Conservation (phyloP, 495 filamentous ascomycete genomes). For the Lindgomyces ingoldianus region DNA sequence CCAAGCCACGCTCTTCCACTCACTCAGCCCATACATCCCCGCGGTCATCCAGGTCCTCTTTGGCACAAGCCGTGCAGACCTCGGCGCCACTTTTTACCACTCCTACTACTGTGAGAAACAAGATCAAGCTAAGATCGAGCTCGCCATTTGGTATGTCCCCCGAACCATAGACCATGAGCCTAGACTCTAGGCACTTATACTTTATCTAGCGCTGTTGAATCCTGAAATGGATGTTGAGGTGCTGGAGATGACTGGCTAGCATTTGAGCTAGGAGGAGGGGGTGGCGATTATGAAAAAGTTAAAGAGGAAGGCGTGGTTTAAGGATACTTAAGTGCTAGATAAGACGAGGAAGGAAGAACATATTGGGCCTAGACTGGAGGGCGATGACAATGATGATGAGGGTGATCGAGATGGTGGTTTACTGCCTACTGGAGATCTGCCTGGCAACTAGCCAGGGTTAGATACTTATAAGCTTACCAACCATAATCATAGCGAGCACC, state of each 20-base stretch:
- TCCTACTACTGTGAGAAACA: not conserved
- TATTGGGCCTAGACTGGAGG: too few species aligned
- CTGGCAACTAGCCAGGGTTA: too few species aligned
- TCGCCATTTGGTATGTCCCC: conserved; percentile 12
- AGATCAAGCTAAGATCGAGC: conserved; percentile 7
- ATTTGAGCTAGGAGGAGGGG: too few species aligned
- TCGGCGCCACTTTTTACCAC: not conserved
- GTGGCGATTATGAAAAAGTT: too few species aligned
- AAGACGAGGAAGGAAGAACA: too few species aligned
- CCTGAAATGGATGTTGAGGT: not conserved
- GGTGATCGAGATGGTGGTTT: too few species aligned
- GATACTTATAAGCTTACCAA: too few species aligned
- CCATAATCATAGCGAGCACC: too few species aligned
- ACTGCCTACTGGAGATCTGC: too few species aligned
- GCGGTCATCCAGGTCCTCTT: not conserved
- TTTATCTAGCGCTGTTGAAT: not conserved
- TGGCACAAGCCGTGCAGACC: not conserved
- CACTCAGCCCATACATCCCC: too few species aligned
- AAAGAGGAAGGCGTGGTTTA: not conserved
- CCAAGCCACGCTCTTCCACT: too few species aligned
- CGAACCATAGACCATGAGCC: not conserved
- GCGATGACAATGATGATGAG: too few species aligned
- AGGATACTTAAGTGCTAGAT: not conserved
- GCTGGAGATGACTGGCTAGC: not conserved
- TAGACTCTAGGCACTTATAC: not conserved